Evolutionary conservation across 768 basidiomycete genomes (phyloP).

Genomic region (Leccinum imitatum): DNA sequence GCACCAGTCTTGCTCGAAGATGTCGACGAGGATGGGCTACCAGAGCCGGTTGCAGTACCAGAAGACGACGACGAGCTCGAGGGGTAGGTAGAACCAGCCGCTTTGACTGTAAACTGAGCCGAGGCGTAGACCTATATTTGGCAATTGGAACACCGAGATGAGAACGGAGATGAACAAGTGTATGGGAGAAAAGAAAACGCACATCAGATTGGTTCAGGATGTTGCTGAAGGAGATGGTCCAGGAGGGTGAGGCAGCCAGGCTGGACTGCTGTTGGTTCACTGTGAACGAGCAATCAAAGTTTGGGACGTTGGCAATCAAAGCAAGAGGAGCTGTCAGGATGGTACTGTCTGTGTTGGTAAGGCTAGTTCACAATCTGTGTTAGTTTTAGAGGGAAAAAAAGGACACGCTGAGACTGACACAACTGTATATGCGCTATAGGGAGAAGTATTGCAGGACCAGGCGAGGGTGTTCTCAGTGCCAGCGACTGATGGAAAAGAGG

Average conservation of each 20-base stretch:
- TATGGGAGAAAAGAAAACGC: constrained; percentile 24
- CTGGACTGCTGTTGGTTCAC: constrained; percentile 47
- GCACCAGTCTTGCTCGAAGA: constrained; percentile 13
- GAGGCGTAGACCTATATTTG: constrained; percentile 57
- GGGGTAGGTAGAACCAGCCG: constrained; percentile 55
- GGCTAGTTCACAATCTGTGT: constrained; percentile 28
- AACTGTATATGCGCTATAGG: constrained; percentile 46
- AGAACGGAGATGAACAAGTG: neutral
- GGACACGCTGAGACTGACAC: constrained; percentile 27
- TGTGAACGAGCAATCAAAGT: constrained; percentile 57
- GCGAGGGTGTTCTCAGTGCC: constrained; percentile 53
- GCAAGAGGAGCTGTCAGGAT: constrained; percentile 39
- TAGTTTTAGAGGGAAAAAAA: neutral
- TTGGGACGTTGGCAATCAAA: constrained; percentile 50
- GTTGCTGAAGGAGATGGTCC: constrained; percentile 51
- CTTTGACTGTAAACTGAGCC: constrained; percentile 58
- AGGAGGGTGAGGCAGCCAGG: constrained; percentile 45
- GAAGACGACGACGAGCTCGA: constrained; percentile 29
- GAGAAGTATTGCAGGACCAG: constrained; percentile 54
- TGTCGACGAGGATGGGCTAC: constrained; percentile 18
- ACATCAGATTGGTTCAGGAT: constrained; percentile 53
- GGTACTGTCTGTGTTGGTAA: constrained; percentile 43
- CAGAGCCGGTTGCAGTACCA: constrained; percentile 25
- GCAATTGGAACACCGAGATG: neutral
- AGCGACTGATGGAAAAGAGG: constrained; percentile 42